Evolutionary conservation across 371 early-diverging fungal genomes (phyloP).

Genomic region (Apophysomyces variabilis): DNA sequence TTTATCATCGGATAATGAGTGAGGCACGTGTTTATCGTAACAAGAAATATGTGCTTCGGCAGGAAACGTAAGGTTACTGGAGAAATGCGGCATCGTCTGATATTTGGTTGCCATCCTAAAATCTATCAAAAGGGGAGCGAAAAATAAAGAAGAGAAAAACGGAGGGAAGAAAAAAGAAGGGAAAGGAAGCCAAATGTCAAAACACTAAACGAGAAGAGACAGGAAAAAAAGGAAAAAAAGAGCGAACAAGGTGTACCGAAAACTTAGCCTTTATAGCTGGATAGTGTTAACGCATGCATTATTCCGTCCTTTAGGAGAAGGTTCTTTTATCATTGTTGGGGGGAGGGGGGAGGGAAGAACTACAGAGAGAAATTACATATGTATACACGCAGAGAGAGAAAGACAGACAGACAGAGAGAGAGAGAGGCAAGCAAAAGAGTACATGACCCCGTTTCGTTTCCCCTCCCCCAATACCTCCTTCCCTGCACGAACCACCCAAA

Average conservation of each 20-base stretch:
- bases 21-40: not conserved
- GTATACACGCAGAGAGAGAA: no score
- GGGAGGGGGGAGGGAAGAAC: not conserved
- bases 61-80: not conserved
- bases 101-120: not conserved
- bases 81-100: not conserved
- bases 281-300: not conserved
- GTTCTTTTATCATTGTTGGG: not conserved
- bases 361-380: no score
- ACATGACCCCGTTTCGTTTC: no score
- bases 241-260: not conserved
- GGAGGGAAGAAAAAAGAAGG: not conserved
- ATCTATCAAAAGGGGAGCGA: no score
- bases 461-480: not conserved
- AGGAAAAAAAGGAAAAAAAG: no score
- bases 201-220: no score
- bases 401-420: no score
- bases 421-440: no score
- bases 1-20: not conserved
- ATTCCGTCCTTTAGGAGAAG: not conserved
- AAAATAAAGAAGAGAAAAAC: not conserved
- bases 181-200: no score
- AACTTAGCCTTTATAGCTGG: not conserved
- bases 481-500: conserved; percentile 3
- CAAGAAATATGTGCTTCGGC: not conserved